Conservation (phyloP, 805 yeast species). For the Wickerhamiella parazyma region DNA sequence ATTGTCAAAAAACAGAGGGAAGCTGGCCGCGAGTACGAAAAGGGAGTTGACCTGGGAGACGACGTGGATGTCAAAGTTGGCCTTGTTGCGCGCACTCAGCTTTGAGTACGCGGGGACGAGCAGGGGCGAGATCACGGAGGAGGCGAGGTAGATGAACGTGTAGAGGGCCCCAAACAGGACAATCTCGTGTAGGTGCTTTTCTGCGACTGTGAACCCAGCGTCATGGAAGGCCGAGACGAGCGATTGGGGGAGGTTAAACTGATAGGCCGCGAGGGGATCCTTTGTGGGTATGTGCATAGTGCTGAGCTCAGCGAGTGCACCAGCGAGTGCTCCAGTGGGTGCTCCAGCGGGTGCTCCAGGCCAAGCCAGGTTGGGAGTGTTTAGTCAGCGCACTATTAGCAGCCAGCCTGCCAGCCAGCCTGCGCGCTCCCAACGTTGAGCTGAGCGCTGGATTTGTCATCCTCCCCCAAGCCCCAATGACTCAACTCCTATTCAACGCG, state of each 20-base stretch:
- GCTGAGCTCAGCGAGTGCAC: not conserved
- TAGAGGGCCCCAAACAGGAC: slow-evolving; percentile 47
- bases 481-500: not conserved
- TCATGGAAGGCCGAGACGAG: slow-evolving; percentile 10
- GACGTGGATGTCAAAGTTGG: slow-evolving; percentile 81
- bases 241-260: slow-evolving; percentile 7
- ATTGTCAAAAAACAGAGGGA: slow-evolving; percentile 54
- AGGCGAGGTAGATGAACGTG: slow-evolving; percentile 36
- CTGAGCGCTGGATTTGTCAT: not conserved
- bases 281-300: not conserved
- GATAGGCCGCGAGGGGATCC: slow-evolving; percentile 17
- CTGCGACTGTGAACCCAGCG: slow-evolving; percentile 21
- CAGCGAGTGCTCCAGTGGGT: too few species aligned
- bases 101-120: slow-evolving; percentile 40
- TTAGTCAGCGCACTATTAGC: too few species aligned
- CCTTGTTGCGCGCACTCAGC: slow-evolving; percentile 32
- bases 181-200: slow-evolving; percentile 51
- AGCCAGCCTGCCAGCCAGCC: too few species aligned
- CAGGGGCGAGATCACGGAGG: slow-evolving; percentile 38
- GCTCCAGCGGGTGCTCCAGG: too few species aligned
- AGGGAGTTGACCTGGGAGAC: slow-evolving; percentile 79
- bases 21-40: slow-evolving; percentile 42
- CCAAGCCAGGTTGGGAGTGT: too few species aligned
- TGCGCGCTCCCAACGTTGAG: not conserved
- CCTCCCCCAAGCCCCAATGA: not conserved